These are phyloP conservation scores for Leccinellum luteum DNA, from an alignment of 768 basidiomycete species.

Conservation along the genomic window DNA sequence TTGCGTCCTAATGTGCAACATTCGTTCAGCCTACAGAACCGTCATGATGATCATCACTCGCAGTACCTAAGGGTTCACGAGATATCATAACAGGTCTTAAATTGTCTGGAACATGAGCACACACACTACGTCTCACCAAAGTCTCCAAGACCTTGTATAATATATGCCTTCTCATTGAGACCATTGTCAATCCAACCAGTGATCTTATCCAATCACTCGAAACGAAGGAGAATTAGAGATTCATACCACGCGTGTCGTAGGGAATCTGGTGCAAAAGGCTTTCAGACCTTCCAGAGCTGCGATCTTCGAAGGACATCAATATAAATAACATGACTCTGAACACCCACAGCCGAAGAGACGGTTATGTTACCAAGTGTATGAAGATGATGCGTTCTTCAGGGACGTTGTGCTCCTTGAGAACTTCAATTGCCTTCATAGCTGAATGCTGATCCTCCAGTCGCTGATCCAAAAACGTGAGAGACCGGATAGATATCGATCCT, in stretches of 20 bases:
- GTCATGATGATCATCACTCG: conserved; percentile 7
- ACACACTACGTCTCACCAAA: conserved; percentile 86
- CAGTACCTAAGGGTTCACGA: conserved; percentile 19
- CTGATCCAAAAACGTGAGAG: conserved; percentile 33
- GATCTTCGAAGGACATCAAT: conserved; percentile 48
- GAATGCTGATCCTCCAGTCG: conserved; percentile 96
- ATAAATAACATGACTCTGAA: background rate
- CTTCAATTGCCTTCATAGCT: conserved; percentile 97
- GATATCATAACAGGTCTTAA: background rate
- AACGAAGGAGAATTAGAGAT: background rate
- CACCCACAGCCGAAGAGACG: background rate
- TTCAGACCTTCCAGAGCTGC: conserved; percentile 87
- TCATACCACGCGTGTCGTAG: conserved; percentile 73
- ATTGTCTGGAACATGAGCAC: background rate
- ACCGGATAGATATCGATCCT: background rate
- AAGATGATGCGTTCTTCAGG: conserved; percentile 95
- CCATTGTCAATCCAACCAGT: conserved; percentile 96
- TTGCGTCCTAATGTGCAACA: too few relatives aligned
- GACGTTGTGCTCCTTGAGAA: conserved; percentile 87
- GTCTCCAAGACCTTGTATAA: conserved; percentile 94
- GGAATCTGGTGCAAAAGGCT: conserved; percentile 74
- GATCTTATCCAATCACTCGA: conserved; percentile 47
- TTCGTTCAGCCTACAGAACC: background rate
- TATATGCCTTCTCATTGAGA: conserved; percentile 87
- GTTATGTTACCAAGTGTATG: conserved; percentile 76